Percentiles rank a stretch among this genome's conserved stretches.
Conservation (phyloP, 306 rosid species). For the Luffa acutangula region DNA sequence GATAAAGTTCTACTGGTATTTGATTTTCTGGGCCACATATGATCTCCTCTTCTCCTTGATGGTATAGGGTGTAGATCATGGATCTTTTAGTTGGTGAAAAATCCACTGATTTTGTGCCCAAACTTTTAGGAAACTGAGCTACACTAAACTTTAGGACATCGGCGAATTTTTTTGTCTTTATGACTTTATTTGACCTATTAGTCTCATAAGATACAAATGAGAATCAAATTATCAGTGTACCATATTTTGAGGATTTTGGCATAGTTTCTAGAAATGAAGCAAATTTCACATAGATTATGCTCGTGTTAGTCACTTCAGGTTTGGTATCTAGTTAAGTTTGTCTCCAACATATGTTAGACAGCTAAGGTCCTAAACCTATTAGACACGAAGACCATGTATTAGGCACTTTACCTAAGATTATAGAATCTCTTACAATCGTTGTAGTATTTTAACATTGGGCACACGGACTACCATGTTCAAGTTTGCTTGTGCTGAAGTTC, state of each 20-base stretch:
- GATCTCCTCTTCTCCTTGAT: neutral
- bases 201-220: neutral
- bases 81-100: neutral
- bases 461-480: neutral
- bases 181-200: neutral
- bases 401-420: neutral
- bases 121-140: neutral
- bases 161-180: neutral
- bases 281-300: neutral
- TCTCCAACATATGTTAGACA: neutral
- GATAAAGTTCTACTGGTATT: neutral
- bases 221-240: neutral
- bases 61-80: neutral
- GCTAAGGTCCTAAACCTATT: neutral
- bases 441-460: too few species aligned
- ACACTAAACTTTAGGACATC: neutral
- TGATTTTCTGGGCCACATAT: neutral
- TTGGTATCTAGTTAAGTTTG: neutral
- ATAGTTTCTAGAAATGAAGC: neutral
- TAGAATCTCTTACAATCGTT: too few species aligned
- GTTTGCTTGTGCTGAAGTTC: neutral
- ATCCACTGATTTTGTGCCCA: neutral
- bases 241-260: neutral
- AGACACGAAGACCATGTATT: neutral
- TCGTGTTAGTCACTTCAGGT: neutral